Base-by-base conservation (phyloP, 331 rosid species). In the Malus hybrid region DNA sequence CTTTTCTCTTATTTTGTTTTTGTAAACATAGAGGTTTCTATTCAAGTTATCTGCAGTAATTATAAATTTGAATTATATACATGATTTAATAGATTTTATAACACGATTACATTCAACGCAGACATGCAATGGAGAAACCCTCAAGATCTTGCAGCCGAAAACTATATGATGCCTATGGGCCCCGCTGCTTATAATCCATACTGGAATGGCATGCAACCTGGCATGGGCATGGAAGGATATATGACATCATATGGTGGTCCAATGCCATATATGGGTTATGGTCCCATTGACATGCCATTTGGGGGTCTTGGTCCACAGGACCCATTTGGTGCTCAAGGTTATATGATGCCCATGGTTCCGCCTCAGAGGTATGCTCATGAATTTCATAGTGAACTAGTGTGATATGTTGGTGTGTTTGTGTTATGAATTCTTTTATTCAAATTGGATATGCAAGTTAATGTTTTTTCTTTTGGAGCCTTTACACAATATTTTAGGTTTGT, bases 271-370 rank as follows among this genome's bases (percentile, higher is more conserved):
- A 83, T 91, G 89, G 90, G 91, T 67, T 95, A 89, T 69, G 90
- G 97, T n/a, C 97, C 94, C 60, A 63, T 92, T 64, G 99, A 92
- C 84, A 86, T 95, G 98, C 92, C 97, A 50, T 92, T 88, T 84
- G 86, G 85, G 12, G 84, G 86, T 68, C 85, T 87, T 73, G 62
- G 85, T 79, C 94, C 94, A 56, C 98, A 84, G 58, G 98, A 88
- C 50, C 92, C 98, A 32, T 95, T 87, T 87, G 96, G 75, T 77
- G 83, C 81, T 82, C 97, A 92, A 74, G 88, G 87, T 70, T 89
- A 84, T 86, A 89, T 92, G 96, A 80, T 86, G 85, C 98, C 94
- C 74, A 89, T 66, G 68, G 68, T 81, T 63, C 98, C 88, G 2
- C 99, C 93, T 82, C 99, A 89, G 75, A 90, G 99, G 99, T 95